Evolutionary conservation across 2,329 filamentous ascomycete species (phyloP), one percentile per base, ranked within the genome.

Genomic region (Huntiella moniliformis): DNA sequence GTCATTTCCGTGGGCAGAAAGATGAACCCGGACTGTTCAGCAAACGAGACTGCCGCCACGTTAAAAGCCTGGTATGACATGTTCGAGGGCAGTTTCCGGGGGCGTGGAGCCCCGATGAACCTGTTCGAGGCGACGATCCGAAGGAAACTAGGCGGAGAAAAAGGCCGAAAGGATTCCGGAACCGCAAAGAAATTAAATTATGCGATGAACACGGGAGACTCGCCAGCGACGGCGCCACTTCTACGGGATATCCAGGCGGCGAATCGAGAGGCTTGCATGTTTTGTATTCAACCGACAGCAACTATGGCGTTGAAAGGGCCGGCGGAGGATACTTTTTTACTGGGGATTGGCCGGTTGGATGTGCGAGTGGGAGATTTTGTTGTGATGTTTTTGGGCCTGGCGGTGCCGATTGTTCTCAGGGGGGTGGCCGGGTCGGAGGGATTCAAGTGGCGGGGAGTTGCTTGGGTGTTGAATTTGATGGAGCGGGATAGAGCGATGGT

Each of bases 281-380:
- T 42, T 7, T 38, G 15, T 16, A 15, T 45, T 31, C 35, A 38
- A 15, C 31, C 35, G 2, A 13, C 12, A 2, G 35, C 38, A 13
- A 12, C 35, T 6, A 15, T 33, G 22, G 35, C 15, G n/a, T 12
- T 28, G 8, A 15, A 35, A 10, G 35, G 35, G 17, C 43, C 43
- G 4, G 4, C 32, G 16, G 43, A 45, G 11, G 35, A 45, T 10
- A 45, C 17, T 7, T 39, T 45, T 32, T 28, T 38, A n/a, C 16
- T 45, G 13, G 43, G 35, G 6, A 31, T 15, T 10, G 35, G 43
- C 18, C 22, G 43, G 6, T 11, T 45, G 13, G 43, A 45, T 45
- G 22, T 45, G 5, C 34, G 18, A n/a, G 43, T 38, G 18, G 43
- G 35, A 13, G 43, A 45, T 36, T 45, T 45, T 33, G 28, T 45